Evolutionary conservation across 73 alveolate species (phyloP).

Genomic region (Halteria grandinella): DNA sequence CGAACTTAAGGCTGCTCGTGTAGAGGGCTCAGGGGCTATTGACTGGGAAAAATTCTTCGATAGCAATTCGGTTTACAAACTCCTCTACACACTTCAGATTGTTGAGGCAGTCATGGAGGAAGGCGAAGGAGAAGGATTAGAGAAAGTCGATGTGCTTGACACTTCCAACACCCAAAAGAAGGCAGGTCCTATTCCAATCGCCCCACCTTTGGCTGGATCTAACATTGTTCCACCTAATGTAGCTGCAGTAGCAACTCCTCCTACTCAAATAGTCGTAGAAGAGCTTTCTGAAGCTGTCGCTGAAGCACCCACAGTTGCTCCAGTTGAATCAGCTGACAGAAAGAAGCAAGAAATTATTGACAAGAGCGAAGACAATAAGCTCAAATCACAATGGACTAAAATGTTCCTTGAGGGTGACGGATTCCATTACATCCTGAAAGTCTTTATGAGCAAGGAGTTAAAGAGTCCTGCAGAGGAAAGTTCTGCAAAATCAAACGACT

Average conservation of each 20-base stretch:
- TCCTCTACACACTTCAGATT: slow-evolving; percentile 64
- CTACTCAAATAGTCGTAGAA: background rate
- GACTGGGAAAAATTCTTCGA: slow-evolving; percentile 68
- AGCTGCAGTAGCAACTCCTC: slow-evolving; percentile 11
- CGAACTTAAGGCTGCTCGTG: slow-evolving; percentile 16
- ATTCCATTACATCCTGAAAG: slow-evolving; percentile 50
- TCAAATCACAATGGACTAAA: slow-evolving; percentile 54
- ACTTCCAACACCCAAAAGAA: no score
- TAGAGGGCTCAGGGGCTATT: no score
- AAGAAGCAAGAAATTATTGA: no score
- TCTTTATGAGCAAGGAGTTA: slow-evolving; percentile 41
- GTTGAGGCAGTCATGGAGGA: slow-evolving; percentile 65
- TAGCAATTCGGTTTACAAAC: slow-evolving; percentile 35
- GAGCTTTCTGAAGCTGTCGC: slow-evolving; percentile 55
- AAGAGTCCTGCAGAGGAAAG: slow-evolving; percentile 3
- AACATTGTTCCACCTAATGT: slow-evolving; percentile 45
- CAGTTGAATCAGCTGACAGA: no score
- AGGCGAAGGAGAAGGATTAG: background rate
- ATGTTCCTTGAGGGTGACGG: slow-evolving; percentile 59
- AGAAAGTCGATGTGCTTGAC: no score
- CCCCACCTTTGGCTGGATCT: slow-evolving; percentile 20
- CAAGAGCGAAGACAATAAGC: slow-evolving; percentile 15
- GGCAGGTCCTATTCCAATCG: no score
- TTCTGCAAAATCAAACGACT: no score
- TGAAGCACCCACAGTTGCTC: no score